Percentiles rank a stretch among this genome's conserved stretches.
phyloP scores from a whole-genome alignment of 345 rosid species.

The Eucalyptus cloeziana region DNA sequence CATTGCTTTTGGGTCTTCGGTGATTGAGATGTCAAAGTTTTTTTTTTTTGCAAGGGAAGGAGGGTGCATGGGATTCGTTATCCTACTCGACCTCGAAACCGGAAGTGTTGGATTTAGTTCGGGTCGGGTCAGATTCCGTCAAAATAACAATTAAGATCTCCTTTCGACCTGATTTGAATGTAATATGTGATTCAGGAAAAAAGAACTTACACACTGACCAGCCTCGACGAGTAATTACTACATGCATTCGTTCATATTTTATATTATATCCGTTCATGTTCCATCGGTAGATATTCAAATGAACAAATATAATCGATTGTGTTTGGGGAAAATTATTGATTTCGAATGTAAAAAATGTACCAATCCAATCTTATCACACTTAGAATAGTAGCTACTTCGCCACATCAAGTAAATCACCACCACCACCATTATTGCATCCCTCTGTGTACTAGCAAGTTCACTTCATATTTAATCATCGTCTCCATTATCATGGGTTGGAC shows the following conservation, averaged over 20 bases:
- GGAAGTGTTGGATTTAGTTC: not conserved
- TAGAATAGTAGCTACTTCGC: not conserved
- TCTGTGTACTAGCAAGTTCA: not conserved
- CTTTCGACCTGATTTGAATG: not conserved
- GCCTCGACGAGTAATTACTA: not conserved
- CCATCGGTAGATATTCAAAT: not conserved
- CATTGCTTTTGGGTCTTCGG: not conserved
- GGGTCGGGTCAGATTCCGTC: not conserved
- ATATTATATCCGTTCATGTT: not conserved
- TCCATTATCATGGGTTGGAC: not conserved
- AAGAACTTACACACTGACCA: fast-evolving
- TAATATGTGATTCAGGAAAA: not conserved
- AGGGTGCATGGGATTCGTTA: not conserved
- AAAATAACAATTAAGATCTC: not conserved
- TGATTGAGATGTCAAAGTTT: not conserved
- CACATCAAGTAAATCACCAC: not conserved
- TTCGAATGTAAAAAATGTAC: not conserved
- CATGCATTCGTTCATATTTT: not conserved
- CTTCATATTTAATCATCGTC: not conserved
- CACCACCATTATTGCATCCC: not conserved
- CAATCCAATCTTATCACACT: not conserved
- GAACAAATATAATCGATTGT: no score
- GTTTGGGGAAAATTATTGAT: no score
- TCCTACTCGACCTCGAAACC: not conserved
- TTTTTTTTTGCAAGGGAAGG: not conserved